Percentiles rank a stretch among this genome's conserved stretches.
Conservation (phyloP, 2,329 filamentous ascomycete genomes). For the Cercospora sp. region DNA sequence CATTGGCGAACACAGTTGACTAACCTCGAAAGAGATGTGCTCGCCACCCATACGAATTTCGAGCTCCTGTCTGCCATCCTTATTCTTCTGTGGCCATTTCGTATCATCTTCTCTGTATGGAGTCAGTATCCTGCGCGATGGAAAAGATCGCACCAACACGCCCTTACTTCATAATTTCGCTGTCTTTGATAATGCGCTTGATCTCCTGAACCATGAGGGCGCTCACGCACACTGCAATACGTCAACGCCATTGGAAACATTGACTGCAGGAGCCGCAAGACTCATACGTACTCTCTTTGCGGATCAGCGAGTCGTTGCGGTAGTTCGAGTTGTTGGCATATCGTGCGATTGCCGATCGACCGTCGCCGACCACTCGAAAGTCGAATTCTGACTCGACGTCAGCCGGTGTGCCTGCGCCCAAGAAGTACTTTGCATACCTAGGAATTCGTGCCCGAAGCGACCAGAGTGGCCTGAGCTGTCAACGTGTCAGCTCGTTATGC, state of each 20-base stretch:
- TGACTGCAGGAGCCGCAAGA: neutral
- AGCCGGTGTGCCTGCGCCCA: neutral
- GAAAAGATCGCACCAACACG: neutral
- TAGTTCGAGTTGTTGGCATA: constrained; percentile 99
- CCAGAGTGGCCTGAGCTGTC: constrained; percentile 91
- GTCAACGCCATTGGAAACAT: neutral
- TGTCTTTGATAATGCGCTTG: constrained; percentile 94
- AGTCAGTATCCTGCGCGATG: neutral
- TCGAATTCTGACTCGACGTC: constrained; percentile 74
- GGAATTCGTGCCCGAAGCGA: constrained; percentile 95
- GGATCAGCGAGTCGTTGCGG: constrained; percentile 95
- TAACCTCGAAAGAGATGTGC: constrained; percentile 95
- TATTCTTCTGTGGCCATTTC: constrained; percentile 99
- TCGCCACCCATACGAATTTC: constrained; percentile 93
- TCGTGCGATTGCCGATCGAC: constrained; percentile 86
- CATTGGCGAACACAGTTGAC: constrained; percentile 29
- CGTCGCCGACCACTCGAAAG: constrained; percentile 88
- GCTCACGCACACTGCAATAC: constrained; percentile 83
- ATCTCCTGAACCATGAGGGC: constrained; percentile 88
- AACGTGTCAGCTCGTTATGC: constrained; percentile 16
- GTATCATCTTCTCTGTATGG: constrained; percentile 83
- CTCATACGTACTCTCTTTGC: constrained; percentile 85
- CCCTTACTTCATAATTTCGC: constrained; percentile 90
- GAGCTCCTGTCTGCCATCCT: constrained; percentile 93
- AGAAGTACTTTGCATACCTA: constrained; percentile 62